Evolutionary conservation across 176 grass and related monocot genomes (phyloP).

Genomic region (Oryza punctata): DNA sequence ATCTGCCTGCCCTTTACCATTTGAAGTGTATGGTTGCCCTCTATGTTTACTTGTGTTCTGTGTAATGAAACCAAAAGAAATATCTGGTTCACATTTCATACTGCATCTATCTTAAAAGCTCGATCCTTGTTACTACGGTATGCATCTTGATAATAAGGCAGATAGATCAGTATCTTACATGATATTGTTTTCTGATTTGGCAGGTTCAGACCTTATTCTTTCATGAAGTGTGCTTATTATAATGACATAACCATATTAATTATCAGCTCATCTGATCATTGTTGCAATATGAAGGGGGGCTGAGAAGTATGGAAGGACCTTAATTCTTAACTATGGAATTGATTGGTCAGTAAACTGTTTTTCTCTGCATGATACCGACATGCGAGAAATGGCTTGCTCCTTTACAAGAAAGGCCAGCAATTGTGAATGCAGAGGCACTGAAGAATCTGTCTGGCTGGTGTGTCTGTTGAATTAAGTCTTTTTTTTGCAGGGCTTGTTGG

Average conservation of each 20-base stretch:
- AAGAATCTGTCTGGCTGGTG: conserved; percentile 26
- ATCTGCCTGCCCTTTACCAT: neutral
- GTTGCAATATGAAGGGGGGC: conserved; percentile 14
- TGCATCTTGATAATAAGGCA: neutral
- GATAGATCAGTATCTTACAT: conserved; percentile 23
- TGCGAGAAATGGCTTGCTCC: conserved; percentile 20
- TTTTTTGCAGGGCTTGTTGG: neutral
- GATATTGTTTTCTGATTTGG: conserved; percentile 3
- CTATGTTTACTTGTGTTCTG: neutral
- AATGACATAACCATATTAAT: conserved; percentile 13
- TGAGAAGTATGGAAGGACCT: conserved; percentile 30
- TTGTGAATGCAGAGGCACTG: conserved; percentile 23
- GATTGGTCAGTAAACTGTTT: conserved; percentile 26
- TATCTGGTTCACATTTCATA: conserved; percentile 21
- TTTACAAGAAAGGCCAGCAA: neutral
- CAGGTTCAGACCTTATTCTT: conserved; percentile 16
- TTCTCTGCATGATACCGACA: conserved; percentile 30
- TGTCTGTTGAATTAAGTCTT: conserved; percentile 6
- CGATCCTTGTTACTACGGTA: neutral
- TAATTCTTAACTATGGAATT: conserved; percentile 20
- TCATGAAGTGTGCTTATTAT: conserved; percentile 24
- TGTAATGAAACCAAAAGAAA: neutral
- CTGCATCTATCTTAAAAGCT: neutral
- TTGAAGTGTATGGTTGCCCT: neutral
- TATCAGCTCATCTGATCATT: conserved; percentile 35